Evolutionary conservation across 78 protist species (phyloP), one percentile per base, ranked within the genome.

Genomic region (Dictyostelium purpureum): DNA sequence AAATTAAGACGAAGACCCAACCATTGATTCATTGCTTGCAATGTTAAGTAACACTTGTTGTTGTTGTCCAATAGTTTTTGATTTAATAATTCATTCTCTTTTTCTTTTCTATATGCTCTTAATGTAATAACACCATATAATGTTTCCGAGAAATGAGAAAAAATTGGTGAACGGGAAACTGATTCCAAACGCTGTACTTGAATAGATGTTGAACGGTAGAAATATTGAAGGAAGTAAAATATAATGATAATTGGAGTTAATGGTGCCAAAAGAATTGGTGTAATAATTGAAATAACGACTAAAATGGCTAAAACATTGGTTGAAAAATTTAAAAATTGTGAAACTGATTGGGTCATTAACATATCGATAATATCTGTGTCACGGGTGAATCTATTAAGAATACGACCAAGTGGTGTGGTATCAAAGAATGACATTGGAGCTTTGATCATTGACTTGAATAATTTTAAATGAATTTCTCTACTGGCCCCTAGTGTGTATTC

Each of bases 401-500:
- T 93, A 45, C 99, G 95, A 14, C 99, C 99, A 0, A 93, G 6
- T n/a, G 99, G 99, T 0, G 97, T 98, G 24, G 99, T 97, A 52
- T 98, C 99, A 94, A 99, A 98, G 93, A 97, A 99, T 35, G 70
- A 45, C 96, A 96, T 94, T 65, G 99, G 98, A 11, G 97, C 89
- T 33, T 89, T 35, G 19, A 75, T 19, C 26, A 89, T 65, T 18
- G 87, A 14, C 7, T 14, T 42, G 14, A 88, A 61, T 33, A 88
- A 38, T 35, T 31, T 40, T 1, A 37, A 42, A 35, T 88, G 82
- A 21, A 88, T 77, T 24, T 14, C 43, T 18, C 45, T 28, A 14
- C 63, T 47, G 33, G 61, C 90, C 16, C 61, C 11, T 4, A 70
- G 43, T 47, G 67, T 40, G 35, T 83, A 74, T 49, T 63, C 37